Evolutionary conservation across 2,329 filamentous ascomycete species (phyloP).

Genomic region (Macrophomina phaseolina): DNA sequence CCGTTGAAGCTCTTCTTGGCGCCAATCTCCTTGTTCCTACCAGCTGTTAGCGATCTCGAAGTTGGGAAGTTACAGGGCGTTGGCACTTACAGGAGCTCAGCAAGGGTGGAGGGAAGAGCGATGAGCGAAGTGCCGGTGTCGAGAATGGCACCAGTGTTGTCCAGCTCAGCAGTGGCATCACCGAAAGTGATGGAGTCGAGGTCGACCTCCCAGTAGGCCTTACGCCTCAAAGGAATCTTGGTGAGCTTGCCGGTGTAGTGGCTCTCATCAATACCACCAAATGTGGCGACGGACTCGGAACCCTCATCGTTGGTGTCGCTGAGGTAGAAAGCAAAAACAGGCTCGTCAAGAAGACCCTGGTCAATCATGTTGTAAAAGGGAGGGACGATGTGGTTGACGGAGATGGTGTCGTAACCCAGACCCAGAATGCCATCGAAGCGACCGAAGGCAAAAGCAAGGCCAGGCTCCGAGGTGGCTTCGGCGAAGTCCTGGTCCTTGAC

Average conservation of each 20-base stretch:
- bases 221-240: conserved; percentile 93
- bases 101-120: conserved; percentile 86
- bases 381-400: conserved; percentile 93
- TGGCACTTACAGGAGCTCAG: conserved; percentile 78
- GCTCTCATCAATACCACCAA: conserved; percentile 83
- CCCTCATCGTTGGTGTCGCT: conserved; percentile 73
- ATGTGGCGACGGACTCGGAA: conserved; percentile 82
- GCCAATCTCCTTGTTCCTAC: conserved; percentile 88
- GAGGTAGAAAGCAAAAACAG: conserved; percentile 96
- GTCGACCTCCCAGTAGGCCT: conserved; percentile 99
- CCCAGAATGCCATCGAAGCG: conserved; percentile 97
- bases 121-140: conserved; percentile 99
- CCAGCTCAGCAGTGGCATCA: conserved; percentile 82
- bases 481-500: conserved; percentile 93
- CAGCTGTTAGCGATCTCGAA: conserved; percentile 3
- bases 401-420: conserved; percentile 92
- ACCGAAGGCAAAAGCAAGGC: conserved; percentile 96
- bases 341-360: conserved; percentile 86
- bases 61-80: not conserved
- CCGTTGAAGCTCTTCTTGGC: conserved; percentile 98
- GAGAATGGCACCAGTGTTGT: conserved; percentile 93
- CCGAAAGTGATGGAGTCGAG: conserved; percentile 91
- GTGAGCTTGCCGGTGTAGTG: conserved; percentile 87
- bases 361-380: conserved; percentile 97
- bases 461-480: conserved; percentile 93